Percentiles rank a stretch among this genome's conserved stretches.
Evolutionary conservation across 495 filamentous ascomycete species (phyloP).

Genomic region (Podospora sp.): DNA sequence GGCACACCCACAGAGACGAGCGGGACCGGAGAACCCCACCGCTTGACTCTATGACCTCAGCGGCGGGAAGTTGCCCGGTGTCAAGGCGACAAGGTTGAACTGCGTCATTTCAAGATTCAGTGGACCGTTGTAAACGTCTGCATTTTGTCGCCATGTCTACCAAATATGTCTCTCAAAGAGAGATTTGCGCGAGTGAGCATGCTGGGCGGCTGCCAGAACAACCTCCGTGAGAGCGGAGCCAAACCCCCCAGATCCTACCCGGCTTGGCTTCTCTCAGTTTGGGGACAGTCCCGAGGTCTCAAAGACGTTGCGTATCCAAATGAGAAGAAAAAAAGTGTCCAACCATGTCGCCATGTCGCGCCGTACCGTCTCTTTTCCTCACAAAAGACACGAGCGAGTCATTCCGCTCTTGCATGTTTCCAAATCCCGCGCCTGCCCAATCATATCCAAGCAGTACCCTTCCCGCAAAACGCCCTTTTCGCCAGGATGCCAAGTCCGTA

Average conservation of each 20-base stretch:
- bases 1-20: background rate
- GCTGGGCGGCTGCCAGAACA: background rate
- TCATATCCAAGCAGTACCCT: background rate
- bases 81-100: background rate
- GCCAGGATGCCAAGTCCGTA: slow-evolving; percentile 1
- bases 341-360: background rate
- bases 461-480: background rate
- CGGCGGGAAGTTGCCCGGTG: background rate
- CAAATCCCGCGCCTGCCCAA: background rate
- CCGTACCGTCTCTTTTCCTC: background rate
- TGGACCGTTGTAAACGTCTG: background rate
- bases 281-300: background rate
- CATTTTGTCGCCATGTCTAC: background rate
- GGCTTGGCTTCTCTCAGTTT: background rate
- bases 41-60: background rate
- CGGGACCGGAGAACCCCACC: slow-evolving; percentile 1
- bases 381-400: background rate
- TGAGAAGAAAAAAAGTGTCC: background rate
- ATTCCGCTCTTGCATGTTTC: background rate
- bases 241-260: background rate
- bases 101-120: background rate
- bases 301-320: background rate
- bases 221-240: background rate
- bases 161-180: background rate
- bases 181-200: background rate